Evolutionary conservation across 495 filamentous ascomycete genomes (phyloP).

Genomic region (Saxispiralis lemnorum): DNA sequence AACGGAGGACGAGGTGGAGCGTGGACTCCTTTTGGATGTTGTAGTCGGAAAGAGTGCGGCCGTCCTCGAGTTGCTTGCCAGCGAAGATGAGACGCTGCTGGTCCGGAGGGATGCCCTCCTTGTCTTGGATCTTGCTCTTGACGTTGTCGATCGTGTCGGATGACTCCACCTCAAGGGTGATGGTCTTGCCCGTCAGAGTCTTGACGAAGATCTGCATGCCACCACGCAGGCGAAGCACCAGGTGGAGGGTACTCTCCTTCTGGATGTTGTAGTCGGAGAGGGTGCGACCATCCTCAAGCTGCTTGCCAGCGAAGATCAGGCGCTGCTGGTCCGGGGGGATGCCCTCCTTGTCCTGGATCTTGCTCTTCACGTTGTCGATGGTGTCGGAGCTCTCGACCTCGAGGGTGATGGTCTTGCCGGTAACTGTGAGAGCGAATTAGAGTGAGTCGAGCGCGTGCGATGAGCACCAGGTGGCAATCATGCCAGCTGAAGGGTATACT

Average conservation of each 20-base stretch:
- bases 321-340: conserved; percentile 97
- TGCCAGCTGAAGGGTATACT: conserved; percentile 29
- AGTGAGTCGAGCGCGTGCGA: conserved; percentile 15
- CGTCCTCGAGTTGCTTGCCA: conserved; percentile 56
- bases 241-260: conserved; percentile 89
- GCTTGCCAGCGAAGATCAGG: conserved; percentile 96
- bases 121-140: conserved; percentile 63
- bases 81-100: conserved; percentile 62
- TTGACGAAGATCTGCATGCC: conserved; percentile 85
- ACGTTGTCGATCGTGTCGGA: conserved; percentile 95
- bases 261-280: conserved; percentile 97
- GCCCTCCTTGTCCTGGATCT: conserved; percentile 99
- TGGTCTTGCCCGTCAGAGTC: conserved; percentile 83
- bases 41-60: conserved; percentile 54
- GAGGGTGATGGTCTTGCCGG: conserved; percentile 98
- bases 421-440: conserved; percentile 38
- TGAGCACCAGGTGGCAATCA: conserved; percentile 9
- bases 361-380: conserved; percentile 97
- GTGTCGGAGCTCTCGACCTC: conserved; percentile 97
- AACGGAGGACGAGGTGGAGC: conserved; percentile 51
- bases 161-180: conserved; percentile 94
- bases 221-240: conserved; percentile 93
- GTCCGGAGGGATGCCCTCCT: conserved; percentile 62
- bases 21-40: conserved; percentile 61
- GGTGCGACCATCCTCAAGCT: conserved; percentile 91